Conservation (phyloP, 106 monocot species). For the Apostasia ramifera region DNA sequence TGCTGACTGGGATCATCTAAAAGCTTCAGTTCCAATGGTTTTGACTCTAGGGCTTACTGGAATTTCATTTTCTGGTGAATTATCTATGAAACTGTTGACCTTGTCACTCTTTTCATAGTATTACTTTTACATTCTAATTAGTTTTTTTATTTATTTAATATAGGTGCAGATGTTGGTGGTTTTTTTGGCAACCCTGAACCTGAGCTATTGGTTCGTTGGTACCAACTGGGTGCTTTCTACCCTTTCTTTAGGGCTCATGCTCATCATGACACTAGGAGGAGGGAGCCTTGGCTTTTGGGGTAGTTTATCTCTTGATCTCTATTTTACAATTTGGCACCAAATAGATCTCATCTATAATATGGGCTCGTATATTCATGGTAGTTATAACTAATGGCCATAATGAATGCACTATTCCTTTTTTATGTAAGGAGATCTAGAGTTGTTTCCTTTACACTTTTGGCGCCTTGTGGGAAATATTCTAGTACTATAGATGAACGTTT, state of each 20-base stretch:
- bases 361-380: no score
- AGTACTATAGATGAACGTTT: no score
- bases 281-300: conserved; percentile 99
- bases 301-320: conserved; percentile 24
- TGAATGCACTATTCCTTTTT: no score
- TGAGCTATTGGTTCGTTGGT: conserved; percentile 90
- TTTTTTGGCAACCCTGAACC: conserved; percentile 96
- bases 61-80: conserved; percentile 80
- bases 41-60: conserved; percentile 90
- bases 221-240: conserved; percentile 93
- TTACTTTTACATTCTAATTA: conserved; percentile 1
- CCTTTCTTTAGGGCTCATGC: conserved; percentile 99
- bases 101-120: background rate
- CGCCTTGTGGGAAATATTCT: no score
- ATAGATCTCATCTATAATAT: background rate
- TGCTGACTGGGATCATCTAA: conserved; percentile 98
- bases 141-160: conserved; percentile 5
- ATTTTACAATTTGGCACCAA: background rate
- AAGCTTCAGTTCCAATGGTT: conserved; percentile 87
- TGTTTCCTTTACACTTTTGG: no score
- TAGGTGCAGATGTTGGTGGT: conserved; percentile 98
- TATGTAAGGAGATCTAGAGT: no score
- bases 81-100: background rate
- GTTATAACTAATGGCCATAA: no score
- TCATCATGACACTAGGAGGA: conserved; percentile 94